phyloP scores from a whole-genome alignment of 208 protist genomes.

The Wallacemonas collosoma region DNA sequence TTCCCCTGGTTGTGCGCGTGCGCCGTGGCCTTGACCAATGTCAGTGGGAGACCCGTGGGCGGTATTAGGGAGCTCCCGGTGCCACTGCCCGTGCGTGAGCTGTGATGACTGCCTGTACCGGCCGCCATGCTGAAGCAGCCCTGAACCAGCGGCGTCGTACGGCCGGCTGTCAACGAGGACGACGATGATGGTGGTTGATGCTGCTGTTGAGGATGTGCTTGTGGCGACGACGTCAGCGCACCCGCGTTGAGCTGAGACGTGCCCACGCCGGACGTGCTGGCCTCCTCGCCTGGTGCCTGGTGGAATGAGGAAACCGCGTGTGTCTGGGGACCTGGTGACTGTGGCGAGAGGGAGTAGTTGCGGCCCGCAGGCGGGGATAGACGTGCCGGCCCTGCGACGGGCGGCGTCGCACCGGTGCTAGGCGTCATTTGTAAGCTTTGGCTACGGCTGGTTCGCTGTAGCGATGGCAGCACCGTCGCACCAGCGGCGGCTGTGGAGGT shows the following conservation, averaged over 20 bases:
- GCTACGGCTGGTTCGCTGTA: not conserved
- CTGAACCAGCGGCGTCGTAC: not conserved
- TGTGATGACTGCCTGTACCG: not conserved
- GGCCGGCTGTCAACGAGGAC: not conserved
- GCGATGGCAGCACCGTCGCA: not conserved
- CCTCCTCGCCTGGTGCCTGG: too few relatives aligned
- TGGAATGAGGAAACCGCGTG: too few relatives aligned
- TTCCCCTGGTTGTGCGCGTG: not conserved
- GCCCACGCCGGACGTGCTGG: too few relatives aligned
- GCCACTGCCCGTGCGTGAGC: slow-evolving; percentile 11
- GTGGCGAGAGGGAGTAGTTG: slow-evolving; percentile 16
- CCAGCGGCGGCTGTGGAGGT: not conserved
- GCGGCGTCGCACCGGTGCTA: not conserved
- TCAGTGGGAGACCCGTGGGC: not conserved
- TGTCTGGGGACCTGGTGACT: not conserved
- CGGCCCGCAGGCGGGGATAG: not conserved
- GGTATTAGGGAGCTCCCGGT: not conserved
- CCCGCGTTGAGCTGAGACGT: too few relatives aligned
- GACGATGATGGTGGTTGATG: too few relatives aligned
- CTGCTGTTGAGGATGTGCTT: too few relatives aligned
- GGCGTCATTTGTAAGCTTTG: slow-evolving; percentile 5
- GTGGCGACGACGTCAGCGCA: too few relatives aligned
- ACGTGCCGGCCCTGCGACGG: not conserved
- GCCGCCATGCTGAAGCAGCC: slow-evolving; percentile 17
- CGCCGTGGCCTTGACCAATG: not conserved